A percentile compares a stretch with the other conserved stretches of the same genome.
phyloP scores from a whole-genome alignment of 164 flowering plant species.

The Magnolia officinalis region DNA sequence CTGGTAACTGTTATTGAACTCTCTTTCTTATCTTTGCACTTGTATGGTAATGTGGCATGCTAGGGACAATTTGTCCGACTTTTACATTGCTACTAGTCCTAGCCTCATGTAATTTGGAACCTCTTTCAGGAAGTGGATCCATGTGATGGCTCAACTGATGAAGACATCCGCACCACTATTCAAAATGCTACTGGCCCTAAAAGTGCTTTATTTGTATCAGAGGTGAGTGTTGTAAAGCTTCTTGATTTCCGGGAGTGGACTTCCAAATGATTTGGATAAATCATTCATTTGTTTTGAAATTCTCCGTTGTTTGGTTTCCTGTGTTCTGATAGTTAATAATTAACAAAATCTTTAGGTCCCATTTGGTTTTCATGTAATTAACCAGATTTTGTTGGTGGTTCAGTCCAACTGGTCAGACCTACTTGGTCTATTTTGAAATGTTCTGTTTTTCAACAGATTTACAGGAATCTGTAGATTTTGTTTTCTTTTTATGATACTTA shows the following conservation, averaged over 20 bases:
- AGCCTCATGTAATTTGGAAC: background rate
- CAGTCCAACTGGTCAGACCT: no score
- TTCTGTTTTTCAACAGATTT: no score
- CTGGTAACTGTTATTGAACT: background rate
- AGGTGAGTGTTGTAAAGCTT: slow-evolving; percentile 41
- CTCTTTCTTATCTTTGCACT: background rate
- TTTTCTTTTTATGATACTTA: no score
- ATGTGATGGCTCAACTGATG: slow-evolving; percentile 88
- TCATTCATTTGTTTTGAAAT: background rate
- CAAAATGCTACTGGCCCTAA: slow-evolving; percentile 96
- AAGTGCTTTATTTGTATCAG: slow-evolving; percentile 90
- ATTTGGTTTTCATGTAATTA: slow-evolving; percentile 32
- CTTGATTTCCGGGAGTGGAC: background rate
- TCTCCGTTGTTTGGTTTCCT: background rate
- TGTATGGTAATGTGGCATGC: background rate
- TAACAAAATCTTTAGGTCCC: slow-evolving; percentile 52
- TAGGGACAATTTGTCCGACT: background rate
- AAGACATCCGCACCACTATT: slow-evolving; percentile 86
- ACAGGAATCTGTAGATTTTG: no score
- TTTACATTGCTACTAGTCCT: background rate
- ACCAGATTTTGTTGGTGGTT: no score
- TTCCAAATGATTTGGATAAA: background rate
- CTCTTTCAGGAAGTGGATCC: slow-evolving; percentile 87
- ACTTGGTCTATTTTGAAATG: no score
- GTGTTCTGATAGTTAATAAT: background rate